A percentile compares a stretch with the other conserved stretches of the same genome.
Conservation (phyloP, 345 rosid genomes). For the Sonneratia caseolaris region DNA sequence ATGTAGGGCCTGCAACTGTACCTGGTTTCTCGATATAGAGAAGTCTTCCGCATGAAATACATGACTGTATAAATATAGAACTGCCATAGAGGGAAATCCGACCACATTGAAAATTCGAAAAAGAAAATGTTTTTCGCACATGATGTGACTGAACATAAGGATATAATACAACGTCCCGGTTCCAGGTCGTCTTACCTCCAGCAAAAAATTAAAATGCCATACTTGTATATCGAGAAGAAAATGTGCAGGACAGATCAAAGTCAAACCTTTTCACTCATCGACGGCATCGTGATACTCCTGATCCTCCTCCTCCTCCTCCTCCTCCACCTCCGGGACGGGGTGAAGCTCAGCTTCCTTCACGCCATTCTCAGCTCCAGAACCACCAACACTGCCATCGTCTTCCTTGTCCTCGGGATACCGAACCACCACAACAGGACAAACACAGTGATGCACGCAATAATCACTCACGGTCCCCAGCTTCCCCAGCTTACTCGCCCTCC, state of each 20-base stretch:
- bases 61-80: background rate
- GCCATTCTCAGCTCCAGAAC: conserved; percentile 5
- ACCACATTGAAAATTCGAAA: no score
- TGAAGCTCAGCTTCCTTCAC: conserved; percentile 27
- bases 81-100: background rate
- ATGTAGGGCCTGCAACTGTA: no score
- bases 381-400: conserved; percentile 11
- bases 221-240: background rate
- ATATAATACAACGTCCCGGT: background rate
- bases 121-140: no score
- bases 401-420: conserved; percentile 35
- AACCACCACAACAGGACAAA: conserved; percentile 64
- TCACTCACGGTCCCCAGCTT: conserved; percentile 80
- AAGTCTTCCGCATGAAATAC: no score
- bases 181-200: background rate
- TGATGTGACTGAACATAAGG: background rate
- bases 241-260: background rate
- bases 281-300: conserved; percentile 38
- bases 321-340: conserved; percentile 57
- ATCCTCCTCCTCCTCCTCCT: conserved; percentile 57
- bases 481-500: conserved; percentile 29
- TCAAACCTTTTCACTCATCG: conserved; percentile 17
- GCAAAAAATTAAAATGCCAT: background rate
- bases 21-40: no score
- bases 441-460: conserved; percentile 77